Evolutionary conservation across 345 rosid genomes (phyloP).

Genomic region (Streptanthus diversifolius): DNA sequence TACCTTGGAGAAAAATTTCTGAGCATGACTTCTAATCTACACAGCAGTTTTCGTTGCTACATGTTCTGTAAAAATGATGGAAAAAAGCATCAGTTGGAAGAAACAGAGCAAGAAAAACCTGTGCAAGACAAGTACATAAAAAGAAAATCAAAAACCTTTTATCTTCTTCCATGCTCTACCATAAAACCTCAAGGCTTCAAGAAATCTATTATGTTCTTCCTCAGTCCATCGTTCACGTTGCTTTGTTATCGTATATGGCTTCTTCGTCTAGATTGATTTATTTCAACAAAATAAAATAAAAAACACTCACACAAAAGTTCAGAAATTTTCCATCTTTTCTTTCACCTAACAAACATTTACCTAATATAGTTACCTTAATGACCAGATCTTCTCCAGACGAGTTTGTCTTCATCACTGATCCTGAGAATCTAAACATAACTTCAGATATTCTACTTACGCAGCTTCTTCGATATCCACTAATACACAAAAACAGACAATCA

Average conservation of each 20-base stretch:
- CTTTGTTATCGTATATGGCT: constrained; percentile 84
- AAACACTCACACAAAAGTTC: background rate
- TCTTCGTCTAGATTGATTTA: constrained; percentile 46
- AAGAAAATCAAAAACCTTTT: constrained; percentile 48
- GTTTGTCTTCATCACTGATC: constrained; percentile 30
- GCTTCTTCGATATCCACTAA: background rate
- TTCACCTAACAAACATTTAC: background rate
- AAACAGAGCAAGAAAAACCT: background rate
- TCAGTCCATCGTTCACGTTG: constrained; percentile 93
- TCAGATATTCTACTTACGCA: constrained; percentile 4
- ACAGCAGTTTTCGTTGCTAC: constrained; percentile 91
- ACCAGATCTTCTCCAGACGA: constrained; percentile 33
- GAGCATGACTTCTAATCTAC: constrained; percentile 97
- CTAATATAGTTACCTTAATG: constrained; percentile 21
- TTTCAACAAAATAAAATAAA: background rate
- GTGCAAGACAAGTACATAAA: background rate
- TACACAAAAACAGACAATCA: background rate
- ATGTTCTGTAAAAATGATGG: constrained; percentile 46
- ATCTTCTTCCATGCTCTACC: constrained; percentile 91
- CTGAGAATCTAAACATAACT: background rate
- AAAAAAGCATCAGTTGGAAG: constrained; percentile 5
- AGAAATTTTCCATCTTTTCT: background rate
- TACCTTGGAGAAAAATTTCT: constrained; percentile 93
- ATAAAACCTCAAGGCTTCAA: constrained; percentile 79
- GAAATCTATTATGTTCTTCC: constrained; percentile 84